Evolutionary conservation across 2,329 filamentous ascomycete species (phyloP).

Genomic region (Conoideocrella luteorostrata): DNA sequence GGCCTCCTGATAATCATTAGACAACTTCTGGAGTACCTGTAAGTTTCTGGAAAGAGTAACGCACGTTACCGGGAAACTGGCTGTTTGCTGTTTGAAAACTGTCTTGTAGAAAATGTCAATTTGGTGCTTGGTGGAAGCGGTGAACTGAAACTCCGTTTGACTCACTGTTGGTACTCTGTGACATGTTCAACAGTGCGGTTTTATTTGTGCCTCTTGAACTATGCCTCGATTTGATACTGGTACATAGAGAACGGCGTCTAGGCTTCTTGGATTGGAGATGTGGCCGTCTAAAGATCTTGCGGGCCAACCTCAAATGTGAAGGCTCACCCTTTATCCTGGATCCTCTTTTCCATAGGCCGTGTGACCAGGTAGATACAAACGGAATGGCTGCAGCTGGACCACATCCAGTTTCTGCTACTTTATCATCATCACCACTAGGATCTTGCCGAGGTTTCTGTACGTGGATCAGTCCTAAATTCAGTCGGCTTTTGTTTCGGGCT

Average conservation of each 20-base stretch:
- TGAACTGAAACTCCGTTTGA: neutral
- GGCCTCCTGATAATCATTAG: constrained; percentile 34
- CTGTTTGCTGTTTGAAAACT: constrained; percentile 11
- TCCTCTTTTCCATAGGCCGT: constrained; percentile 16
- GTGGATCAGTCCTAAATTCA: neutral
- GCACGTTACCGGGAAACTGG: constrained; percentile 30
- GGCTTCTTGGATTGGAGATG: constrained; percentile 35
- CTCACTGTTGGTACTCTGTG: constrained; percentile 6
- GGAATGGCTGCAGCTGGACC: constrained; percentile 1
- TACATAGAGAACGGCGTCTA: constrained; percentile 29
- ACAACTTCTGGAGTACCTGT: neutral
- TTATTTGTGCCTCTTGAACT: constrained; percentile 3
- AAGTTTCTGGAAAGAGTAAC: neutral
- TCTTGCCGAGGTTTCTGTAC: neutral
- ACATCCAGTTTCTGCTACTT: neutral
- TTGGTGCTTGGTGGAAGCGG: too few species aligned
- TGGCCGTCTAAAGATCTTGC: constrained; percentile 34
- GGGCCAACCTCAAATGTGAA: constrained; percentile 20
- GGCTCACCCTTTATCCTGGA: constrained; percentile 27
- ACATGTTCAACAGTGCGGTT: neutral
- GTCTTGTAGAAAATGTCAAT: constrained; percentile 7
- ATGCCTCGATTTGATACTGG: constrained; percentile 25
- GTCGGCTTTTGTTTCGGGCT: neutral
- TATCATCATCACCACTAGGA: neutral
- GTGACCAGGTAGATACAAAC: constrained; percentile 13